Base-by-base conservation (phyloP, 2,329 filamentous ascomycete species). In the Botrytis fragariae region DNA sequence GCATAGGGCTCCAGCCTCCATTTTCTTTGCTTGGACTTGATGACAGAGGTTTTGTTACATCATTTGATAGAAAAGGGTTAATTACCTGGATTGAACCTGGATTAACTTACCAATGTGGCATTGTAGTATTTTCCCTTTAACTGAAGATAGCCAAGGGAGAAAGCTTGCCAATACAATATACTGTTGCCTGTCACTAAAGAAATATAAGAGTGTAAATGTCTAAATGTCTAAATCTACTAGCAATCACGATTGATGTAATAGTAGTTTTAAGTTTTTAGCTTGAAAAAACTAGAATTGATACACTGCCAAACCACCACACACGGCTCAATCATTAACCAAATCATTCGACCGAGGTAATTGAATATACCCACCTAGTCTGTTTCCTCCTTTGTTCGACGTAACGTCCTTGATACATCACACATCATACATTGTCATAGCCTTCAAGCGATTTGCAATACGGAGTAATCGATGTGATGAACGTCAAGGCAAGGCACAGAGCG, bases 1-100 rank as follows among this genome's bases (percentile, higher is more conserved):
- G 59, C 63, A 69, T 69, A 61, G 51, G 61, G 71, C 71, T 68
- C 71, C 62, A 72, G 71, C 71, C 71, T 72, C 51, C 48, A 67
- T 68, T 65, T 67, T 37, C 64, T 67, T 54, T 67, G 48, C 65
- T 57, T 57, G 65, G 18, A 68, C 48, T 42, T 32, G 48, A 42
- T 68, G 65, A 25, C 35, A 54, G 65, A 42, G 64, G 39, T 59
- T 67, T 72, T 35, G 32, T 42, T 42, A 32, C 69, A 54, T 65
- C 69, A 54, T 65, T 65, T 32, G 57, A 29, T 63, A 44, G 22
- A 51, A 63, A 39, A 63, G 9, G 42, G n/a, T 18, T 62, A 64
- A 64, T 71, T 25, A 22, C 32, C 32, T 22, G 20, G 37, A 25
- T 51, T 14, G 22, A 14, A n/a, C 48, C 32, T 61, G 20, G 37